Conservation (phyloP, 352 stramenopile genomes). For the Peronospora destructor region DNA sequence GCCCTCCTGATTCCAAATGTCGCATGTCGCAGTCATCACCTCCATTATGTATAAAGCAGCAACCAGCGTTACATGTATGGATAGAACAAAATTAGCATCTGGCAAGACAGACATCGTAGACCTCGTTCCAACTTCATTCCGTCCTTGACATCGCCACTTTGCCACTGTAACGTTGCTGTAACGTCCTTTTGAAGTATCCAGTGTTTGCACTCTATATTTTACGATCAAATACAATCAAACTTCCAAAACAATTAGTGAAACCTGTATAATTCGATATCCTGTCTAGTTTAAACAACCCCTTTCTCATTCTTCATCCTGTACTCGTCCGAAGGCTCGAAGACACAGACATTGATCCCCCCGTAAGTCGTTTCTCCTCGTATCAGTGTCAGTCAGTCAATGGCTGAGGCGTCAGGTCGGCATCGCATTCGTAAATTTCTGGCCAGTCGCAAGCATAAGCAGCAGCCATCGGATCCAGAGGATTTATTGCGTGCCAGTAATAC, state of each 20-base stretch:
- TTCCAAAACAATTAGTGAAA: neutral
- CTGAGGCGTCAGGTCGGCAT: conserved; percentile 5
- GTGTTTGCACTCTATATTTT: too few relatives aligned
- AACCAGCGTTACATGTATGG: neutral
- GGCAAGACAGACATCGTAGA: neutral
- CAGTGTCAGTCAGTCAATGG: conserved; percentile 4
- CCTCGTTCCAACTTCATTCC: neutral
- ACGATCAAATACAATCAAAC: neutral
- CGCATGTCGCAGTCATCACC: neutral
- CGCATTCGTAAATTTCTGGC: conserved; percentile 26
- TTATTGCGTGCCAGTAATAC: conserved; percentile 5
- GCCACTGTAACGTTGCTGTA: neutral
- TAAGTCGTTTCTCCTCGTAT: conserved; percentile 1
- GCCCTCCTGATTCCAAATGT: neutral
- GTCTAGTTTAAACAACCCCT: neutral
- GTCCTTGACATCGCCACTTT: neutral
- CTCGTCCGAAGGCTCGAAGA: conserved; percentile 5
- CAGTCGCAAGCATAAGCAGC: conserved; percentile 9
- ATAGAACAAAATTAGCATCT: neutral
- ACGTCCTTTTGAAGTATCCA: too few relatives aligned
- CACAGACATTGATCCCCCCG: conserved; percentile 6
- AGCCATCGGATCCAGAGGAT: conserved; percentile 1
- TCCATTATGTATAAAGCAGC: neutral
- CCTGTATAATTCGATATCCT: neutral
- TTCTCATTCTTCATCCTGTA: neutral